Percentiles rank a stretch among this genome's conserved stretches.
Evolutionary conservation across 2,329 filamentous ascomycete species (phyloP).

Genomic region (Myriosclerotinia curreyana): DNA sequence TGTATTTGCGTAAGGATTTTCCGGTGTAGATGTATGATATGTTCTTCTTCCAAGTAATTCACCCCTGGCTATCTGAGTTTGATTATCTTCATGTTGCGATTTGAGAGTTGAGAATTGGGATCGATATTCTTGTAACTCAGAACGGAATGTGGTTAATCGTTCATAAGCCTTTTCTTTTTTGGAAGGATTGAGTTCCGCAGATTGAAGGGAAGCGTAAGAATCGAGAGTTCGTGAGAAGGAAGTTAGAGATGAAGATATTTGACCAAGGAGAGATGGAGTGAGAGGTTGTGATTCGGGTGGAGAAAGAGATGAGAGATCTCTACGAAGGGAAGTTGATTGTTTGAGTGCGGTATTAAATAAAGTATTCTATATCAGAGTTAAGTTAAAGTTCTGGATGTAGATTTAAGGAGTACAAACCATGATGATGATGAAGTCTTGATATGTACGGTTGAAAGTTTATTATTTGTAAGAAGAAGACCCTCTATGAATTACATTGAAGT

Average conservation of each 20-base stretch:
- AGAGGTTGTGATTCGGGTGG: constrained; percentile 49
- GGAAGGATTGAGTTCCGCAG: constrained; percentile 82
- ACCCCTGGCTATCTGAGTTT: constrained; percentile 62
- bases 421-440: not conserved
- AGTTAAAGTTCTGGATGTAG: too few relatives aligned
- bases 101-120: constrained; percentile 75
- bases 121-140: constrained; percentile 77
- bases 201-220: constrained; percentile 82
- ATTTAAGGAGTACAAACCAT: not conserved
- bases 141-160: constrained; percentile 78
- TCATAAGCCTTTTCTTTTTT: constrained; percentile 91
- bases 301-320: constrained; percentile 70
- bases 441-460: not conserved
- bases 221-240: constrained; percentile 86
- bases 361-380: constrained; percentile 58
- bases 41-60: constrained; percentile 85
- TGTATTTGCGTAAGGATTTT: constrained; percentile 82
- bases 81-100: constrained; percentile 70
- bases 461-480: not conserved
- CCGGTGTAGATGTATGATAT: constrained; percentile 76
- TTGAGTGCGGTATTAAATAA: constrained; percentile 83
- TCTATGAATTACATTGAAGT: too few relatives aligned
- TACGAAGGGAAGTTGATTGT: constrained; percentile 76
- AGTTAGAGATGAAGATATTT: constrained; percentile 74
- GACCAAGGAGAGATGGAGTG: constrained; percentile 63